A percentile compares a stretch with the other conserved stretches of the same genome.
These are phyloP conservation scores for Kregervanrija delftensis DNA, from an alignment of 805 yeast genomes.

Conservation along the genomic window DNA sequence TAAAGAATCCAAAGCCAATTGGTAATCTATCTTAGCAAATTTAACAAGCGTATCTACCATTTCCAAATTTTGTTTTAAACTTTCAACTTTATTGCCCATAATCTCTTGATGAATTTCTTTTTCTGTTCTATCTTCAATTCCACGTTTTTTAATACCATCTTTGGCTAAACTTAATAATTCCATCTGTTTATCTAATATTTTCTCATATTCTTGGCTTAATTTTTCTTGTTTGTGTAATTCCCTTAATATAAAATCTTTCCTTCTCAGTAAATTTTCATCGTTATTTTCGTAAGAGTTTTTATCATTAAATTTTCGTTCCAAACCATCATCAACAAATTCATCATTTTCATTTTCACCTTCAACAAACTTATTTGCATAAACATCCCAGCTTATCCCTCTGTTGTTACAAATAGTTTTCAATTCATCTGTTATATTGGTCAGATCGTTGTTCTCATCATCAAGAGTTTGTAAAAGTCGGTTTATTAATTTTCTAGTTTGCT, in stretches of 20 bases:
- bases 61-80: conserved; percentile 8
- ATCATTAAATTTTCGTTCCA: no score
- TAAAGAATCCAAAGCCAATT: no score
- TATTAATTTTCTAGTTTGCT: conserved; percentile 17
- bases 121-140: conserved; percentile 15
- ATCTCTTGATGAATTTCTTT: conserved; percentile 12
- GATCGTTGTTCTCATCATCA: conserved; percentile 23
- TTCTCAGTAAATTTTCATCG: neutral
- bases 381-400: conserved; percentile 8
- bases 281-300: neutral
- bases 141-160: conserved; percentile 5
- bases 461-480: conserved; percentile 23
- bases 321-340: neutral
- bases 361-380: conserved; percentile 1
- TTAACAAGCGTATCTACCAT: conserved; percentile 11
- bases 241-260: conserved; percentile 21
- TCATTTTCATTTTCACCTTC: neutral
- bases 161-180: conserved; percentile 19
- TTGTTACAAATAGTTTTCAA: conserved; percentile 11
- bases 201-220: conserved; percentile 21
- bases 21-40: conserved; percentile 1
- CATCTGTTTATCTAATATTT: conserved; percentile 21
- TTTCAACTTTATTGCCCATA: conserved; percentile 11
- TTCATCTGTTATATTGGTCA: conserved; percentile 12
- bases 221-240: conserved; percentile 30